phyloP scores from a whole-genome alignment of 441 rosid genomes.

The Euphorbia schlechtendalii region DNA sequence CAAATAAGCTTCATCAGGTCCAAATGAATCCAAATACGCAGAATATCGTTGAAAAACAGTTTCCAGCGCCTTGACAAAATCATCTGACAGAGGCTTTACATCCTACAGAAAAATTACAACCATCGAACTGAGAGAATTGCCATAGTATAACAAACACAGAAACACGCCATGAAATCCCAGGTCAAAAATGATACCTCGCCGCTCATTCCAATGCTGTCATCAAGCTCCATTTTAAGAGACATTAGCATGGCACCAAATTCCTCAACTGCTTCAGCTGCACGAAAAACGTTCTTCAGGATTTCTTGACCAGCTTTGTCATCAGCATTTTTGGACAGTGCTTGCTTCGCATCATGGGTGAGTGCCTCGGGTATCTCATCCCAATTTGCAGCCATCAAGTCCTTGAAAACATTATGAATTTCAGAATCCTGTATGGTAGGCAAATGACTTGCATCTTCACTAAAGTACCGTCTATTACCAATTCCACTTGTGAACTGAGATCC shows the following conservation, averaged over 20 bases:
- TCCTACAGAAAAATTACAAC: conserved; percentile 34
- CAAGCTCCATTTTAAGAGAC: conserved; percentile 76
- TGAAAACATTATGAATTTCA: conserved; percentile 50
- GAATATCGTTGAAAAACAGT: conserved; percentile 57
- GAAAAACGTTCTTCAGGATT: conserved; percentile 49
- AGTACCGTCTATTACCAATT: conserved; percentile 43
- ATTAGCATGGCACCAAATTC: conserved; percentile 69
- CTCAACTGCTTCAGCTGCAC: conserved; percentile 89
- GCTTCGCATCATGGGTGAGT: conserved; percentile 43
- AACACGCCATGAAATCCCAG: background rate
- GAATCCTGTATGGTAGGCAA: conserved; percentile 57
- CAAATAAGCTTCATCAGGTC: conserved; percentile 63
- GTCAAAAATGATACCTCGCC: conserved; percentile 70
- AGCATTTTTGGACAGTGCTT: conserved; percentile 48
- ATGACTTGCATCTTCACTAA: conserved; percentile 56
- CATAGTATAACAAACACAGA: background rate
- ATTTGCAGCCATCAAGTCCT: conserved; percentile 75
- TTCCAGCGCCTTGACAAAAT: conserved; percentile 40
- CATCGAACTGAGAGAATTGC: background rate
- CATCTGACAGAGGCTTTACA: conserved; percentile 64
- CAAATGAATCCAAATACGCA: conserved; percentile 63
- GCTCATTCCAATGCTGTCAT: conserved; percentile 75
- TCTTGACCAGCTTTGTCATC: conserved; percentile 78
- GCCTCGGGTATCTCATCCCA: conserved; percentile 69
- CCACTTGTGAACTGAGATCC: conserved; percentile 33